These are phyloP conservation scores for Exserohilum turcica DNA, from an alignment of 2,329 filamentous ascomycete species.

Conservation along the genomic window DNA sequence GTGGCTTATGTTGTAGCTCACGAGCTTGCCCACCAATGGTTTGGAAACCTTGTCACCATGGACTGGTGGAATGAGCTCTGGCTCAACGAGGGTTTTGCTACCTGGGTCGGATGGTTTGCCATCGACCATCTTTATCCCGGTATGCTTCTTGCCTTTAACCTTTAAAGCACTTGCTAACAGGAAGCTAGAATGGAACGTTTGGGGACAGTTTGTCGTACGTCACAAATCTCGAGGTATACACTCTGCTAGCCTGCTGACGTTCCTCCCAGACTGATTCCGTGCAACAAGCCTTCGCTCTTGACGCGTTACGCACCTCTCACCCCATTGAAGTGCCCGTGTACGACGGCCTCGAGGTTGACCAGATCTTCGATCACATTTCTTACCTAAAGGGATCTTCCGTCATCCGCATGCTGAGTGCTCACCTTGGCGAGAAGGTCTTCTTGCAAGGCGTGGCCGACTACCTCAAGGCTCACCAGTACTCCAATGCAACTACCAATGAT, in stretches of 20 bases:
- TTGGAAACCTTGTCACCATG: constrained; percentile 94
- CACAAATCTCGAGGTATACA: constrained; percentile 60
- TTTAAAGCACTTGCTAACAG: constrained; percentile 9
- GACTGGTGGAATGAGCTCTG: constrained; percentile 92
- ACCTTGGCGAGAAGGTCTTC: constrained; percentile 87
- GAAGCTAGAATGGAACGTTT: constrained; percentile 83
- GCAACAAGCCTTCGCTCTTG: constrained; percentile 87
- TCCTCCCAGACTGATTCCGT: constrained; percentile 77
- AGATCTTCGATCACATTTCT: constrained; percentile 96
- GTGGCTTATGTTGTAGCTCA: constrained; percentile 98
- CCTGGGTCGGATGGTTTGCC: constrained; percentile 96
- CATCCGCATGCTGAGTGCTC: constrained; percentile 92
- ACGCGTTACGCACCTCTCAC: constrained; percentile 88
- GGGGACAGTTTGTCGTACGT: constrained; percentile 89
- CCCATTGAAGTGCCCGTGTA: constrained; percentile 94
- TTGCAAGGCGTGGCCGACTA: constrained; percentile 88
- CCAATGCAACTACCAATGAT: constrained; percentile 87
- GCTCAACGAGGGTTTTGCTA: constrained; percentile 96
- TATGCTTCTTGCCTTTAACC: constrained; percentile 35
- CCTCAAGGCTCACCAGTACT: constrained; percentile 84
- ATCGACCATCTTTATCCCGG: constrained; percentile 86
- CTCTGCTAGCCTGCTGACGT: constrained; percentile 38
- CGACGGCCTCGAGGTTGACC: constrained; percentile 93
- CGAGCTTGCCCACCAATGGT: constrained; percentile 96
- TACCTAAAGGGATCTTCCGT: constrained; percentile 96